Base-by-base conservation (phyloP, 768 basidiomycete genomes). In the Kwoniella heveanensis region DNA sequence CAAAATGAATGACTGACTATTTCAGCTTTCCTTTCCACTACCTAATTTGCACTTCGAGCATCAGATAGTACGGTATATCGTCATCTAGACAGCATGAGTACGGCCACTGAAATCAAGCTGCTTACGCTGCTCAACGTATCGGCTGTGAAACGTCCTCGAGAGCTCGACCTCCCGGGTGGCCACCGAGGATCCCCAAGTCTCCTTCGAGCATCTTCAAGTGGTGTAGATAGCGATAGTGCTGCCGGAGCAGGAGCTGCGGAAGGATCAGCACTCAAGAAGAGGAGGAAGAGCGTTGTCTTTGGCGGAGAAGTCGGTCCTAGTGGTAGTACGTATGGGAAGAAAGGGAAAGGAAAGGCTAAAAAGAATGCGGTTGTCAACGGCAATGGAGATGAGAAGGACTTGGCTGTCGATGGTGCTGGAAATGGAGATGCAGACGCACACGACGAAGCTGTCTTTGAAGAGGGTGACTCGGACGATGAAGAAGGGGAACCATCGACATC, bases 81-180 rank as follows among this genome's bases (percentile, higher is more conserved):
- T n/a, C n/a, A n/a, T n/a, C n/a, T n/a, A n/a, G 32, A 0, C 46
- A 63, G 25, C 37, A 77, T 79, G 75, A 69, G 70, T n/a, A 72
- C 77, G 29, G 59, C 70, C 4, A 72, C 73, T 21, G 73, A 78
- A 39, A 61, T 80, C 49, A 87, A 87, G 54, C 86, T 96, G 0
- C 80, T 96, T 27, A 95, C 93, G 0, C 85, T 96, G 1, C 83
- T 96, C 4, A 97, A 96, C 76, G 90, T 93, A 2, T 91, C 91
- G 32, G 90, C 91, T 0, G 86, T 88, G 2, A 92, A 88, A 74
- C 55, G 67, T 25, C 78, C 78, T 21, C 49, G 68, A 15, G 77
- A 74, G 19, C 58, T 70, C 26, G 78, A 79, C 57, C 9, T 64
- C 9, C 78, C 78, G 25, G 78, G 78, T 12, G 78, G 73, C 26